Evolutionary conservation across 108 stramenopile species (phyloP).

Genomic region (Cyclotella atomus): DNA sequence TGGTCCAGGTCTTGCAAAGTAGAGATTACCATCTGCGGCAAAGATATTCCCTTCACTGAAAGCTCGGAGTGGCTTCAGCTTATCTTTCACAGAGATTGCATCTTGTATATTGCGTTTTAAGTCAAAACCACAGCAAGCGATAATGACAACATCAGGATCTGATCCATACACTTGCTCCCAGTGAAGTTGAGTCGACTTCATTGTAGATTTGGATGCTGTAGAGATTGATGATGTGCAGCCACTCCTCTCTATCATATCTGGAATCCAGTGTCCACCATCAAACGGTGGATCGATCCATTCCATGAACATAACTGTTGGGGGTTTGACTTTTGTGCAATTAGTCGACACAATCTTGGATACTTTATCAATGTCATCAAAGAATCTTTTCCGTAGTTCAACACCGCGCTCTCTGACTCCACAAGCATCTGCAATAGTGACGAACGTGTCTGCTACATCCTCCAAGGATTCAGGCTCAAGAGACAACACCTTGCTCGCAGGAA

Average conservation of each 20-base stretch:
- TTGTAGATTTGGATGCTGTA: slow-evolving; percentile 10
- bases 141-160: slow-evolving; percentile 85
- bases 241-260: slow-evolving; percentile 82
- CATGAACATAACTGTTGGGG: slow-evolving; percentile 69
- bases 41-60: slow-evolving; percentile 58
- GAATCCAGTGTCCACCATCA: slow-evolving; percentile 93
- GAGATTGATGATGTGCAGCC: slow-evolving; percentile 55
- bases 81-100: slow-evolving; percentile 32
- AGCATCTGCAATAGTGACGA: slow-evolving; percentile 62
- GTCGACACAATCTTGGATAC: slow-evolving; percentile 18
- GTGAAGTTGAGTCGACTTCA: slow-evolving; percentile 60
- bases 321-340: background rate
- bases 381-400: slow-evolving; percentile 33
- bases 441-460: slow-evolving; percentile 70
- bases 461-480: slow-evolving; percentile 79
- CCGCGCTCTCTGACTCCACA: slow-evolving; percentile 69
- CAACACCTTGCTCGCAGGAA: slow-evolving; percentile 43
- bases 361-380: slow-evolving; percentile 38
- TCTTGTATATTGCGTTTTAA: slow-evolving; percentile 76
- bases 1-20: slow-evolving; percentile 90
- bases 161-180: slow-evolving; percentile 63
- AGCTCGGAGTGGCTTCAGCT: slow-evolving; percentile 63
- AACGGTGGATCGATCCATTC: slow-evolving; percentile 95
- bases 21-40: slow-evolving; percentile 83
- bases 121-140: slow-evolving; percentile 93